Base-by-base conservation (phyloP, 495 filamentous ascomycete species). In the Melanomma pulvis-pyrius region DNA sequence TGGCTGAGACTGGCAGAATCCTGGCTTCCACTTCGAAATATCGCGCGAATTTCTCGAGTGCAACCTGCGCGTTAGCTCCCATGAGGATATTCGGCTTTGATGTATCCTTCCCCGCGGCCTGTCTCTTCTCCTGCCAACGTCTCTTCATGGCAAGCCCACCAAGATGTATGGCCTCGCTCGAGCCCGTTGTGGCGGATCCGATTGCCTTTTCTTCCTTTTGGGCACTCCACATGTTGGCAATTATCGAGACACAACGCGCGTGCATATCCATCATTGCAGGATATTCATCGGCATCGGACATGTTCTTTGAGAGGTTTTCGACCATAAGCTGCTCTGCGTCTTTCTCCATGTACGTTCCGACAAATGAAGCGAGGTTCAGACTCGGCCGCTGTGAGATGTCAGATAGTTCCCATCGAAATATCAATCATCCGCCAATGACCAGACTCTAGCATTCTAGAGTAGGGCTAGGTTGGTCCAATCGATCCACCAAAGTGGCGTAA, bases 1-100 rank as follows among this genome's bases (percentile, higher is more conserved):
- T 81, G 59, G 82, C 81, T 12, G 82, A 86, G 1, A 92, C 89
- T 0, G 87, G 84, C 8, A 92, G 76, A 30, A 92, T 86, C 22
- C 89, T 77, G 5, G 87, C 82, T 70, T 92, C 89, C 26, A 92
- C 89, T 54, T 92, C 90, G 59, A 92, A 92, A 73, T 92, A 92
- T 17, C 89, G 77, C 1, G 89, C 86, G 65, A 79, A 86, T 71
- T 92, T 92, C 76, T 90, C 86, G 26, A 92, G 79, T 2, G 88
- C 88, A 6, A 91, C 89, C 71, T 92, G 89, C 17, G 88, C 87
- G 73, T 92, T 92, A 21, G 87, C 81, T 1, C 89, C 89, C 88
- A 92, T 90, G 65, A 92, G 78, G 70, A 92, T 90, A 73, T 92
- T 92, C 7, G 89, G 88, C 34, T 80, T 83, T 9, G 74, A 76